Conservation (phyloP, 2,329 filamentous ascomycete genomes). For the Rugonectria rugulosa region DNA sequence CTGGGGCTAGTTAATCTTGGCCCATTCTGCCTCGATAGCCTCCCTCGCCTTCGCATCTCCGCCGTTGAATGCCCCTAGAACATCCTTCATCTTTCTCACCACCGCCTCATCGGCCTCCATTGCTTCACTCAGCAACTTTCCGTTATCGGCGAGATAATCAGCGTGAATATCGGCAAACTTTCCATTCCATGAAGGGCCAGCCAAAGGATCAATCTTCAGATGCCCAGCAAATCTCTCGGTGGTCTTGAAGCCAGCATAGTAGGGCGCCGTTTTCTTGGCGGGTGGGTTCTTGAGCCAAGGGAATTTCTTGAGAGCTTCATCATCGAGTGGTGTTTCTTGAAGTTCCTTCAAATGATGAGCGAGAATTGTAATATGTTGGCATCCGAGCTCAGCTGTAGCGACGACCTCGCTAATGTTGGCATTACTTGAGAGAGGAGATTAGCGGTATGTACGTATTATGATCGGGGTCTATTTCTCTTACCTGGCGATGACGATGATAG, state of each 20-base stretch:
- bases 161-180: slow-evolving; percentile 47
- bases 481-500: slow-evolving; percentile 1
- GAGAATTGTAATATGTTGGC: slow-evolving; percentile 29
- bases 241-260: slow-evolving; percentile 32
- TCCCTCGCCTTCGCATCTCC: slow-evolving; percentile 43
- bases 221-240: slow-evolving; percentile 43
- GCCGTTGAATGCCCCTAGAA: slow-evolving; percentile 46
- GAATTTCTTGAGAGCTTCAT: not conserved
- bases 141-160: slow-evolving; percentile 54
- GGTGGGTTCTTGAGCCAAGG: not conserved
- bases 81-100: slow-evolving; percentile 43
- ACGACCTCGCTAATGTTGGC: slow-evolving; percentile 27
- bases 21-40: slow-evolving; percentile 29
- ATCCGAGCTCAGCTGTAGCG: slow-evolving; percentile 28
- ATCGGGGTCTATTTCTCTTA: not conserved
- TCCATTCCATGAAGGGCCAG: slow-evolving; percentile 45
- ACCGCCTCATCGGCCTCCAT: slow-evolving; percentile 46
- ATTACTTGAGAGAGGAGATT: slow-evolving; percentile 8
- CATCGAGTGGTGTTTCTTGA: slow-evolving; percentile 21
- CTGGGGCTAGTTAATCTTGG: not conserved
- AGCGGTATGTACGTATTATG: not conserved
- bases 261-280: not conserved
- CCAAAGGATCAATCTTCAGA: slow-evolving; percentile 48
- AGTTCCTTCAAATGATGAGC: slow-evolving; percentile 22
- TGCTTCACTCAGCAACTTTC: slow-evolving; percentile 38